Conservation (phyloP, 2,329 filamentous ascomycete species). For the Pseudogymnoascus sp. region DNA sequence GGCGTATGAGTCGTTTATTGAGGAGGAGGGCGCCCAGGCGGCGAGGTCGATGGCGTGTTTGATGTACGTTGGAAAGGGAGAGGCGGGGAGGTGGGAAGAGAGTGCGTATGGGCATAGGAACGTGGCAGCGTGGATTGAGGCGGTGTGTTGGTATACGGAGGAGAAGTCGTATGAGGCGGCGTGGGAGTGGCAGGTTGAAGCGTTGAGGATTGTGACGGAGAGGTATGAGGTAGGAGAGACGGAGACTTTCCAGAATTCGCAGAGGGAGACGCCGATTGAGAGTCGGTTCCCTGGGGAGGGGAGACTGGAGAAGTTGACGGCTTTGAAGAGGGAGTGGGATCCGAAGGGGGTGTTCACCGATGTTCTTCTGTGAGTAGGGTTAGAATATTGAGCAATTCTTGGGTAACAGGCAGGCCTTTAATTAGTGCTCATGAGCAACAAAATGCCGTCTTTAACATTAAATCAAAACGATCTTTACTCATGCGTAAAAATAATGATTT, state of each 20-base stretch:
- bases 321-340: constrained; percentile 26
- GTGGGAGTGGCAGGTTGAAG: neutral
- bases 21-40: constrained; percentile 13
- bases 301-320: constrained; percentile 21
- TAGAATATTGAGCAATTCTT: neutral
- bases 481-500: neutral
- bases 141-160: constrained; percentile 1
- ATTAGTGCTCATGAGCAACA: neutral
- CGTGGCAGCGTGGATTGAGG: neutral
- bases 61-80: constrained; percentile 17
- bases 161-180: neutral
- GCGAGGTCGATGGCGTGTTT: neutral
- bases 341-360: constrained; percentile 21
- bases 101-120: neutral
- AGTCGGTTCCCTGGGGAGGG: constrained; percentile 15
- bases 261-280: constrained; percentile 17
- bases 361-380: neutral
- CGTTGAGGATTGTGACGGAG: constrained; percentile 10
- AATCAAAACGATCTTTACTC: neutral
- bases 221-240: constrained; percentile 13
- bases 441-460: neutral
- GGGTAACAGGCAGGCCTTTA: neutral
- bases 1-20: neutral
- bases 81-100: constrained; percentile 11
- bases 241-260: constrained; percentile 17